phyloP scores from a whole-genome alignment of 768 basidiomycete species.

The Amanita rubescens region DNA sequence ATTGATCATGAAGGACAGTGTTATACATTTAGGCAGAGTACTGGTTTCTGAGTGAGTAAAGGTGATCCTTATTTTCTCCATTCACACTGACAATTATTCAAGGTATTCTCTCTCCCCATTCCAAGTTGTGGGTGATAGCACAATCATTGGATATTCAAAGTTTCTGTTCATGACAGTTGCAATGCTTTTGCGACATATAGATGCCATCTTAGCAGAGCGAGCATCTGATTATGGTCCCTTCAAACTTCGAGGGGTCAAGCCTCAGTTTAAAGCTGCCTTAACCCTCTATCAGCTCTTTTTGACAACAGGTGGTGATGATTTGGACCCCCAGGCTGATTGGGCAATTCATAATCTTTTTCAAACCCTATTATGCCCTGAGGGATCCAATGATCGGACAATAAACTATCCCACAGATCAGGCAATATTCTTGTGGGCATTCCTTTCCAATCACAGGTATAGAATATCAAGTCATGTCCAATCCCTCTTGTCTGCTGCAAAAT shows the following conservation, averaged over 20 bases:
- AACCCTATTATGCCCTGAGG: neutral
- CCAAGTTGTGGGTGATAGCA: neutral
- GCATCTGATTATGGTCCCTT: neutral
- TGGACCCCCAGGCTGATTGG: neutral
- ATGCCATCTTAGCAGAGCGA: neutral
- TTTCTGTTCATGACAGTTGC: neutral
- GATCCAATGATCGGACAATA: neutral
- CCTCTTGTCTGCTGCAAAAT: no score
- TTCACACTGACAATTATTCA: neutral
- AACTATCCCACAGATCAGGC: neutral
- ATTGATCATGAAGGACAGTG: neutral
- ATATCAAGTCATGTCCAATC: no score
- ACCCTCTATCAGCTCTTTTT: neutral
- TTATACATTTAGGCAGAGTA: neutral
- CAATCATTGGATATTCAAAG: neutral
- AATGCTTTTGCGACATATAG: neutral
- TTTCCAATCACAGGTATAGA: no score
- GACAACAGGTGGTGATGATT: neutral
- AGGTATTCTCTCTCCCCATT: neutral
- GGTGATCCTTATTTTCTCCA: neutral
- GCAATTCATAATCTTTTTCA: neutral
- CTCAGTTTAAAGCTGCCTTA: neutral
- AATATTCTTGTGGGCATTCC: no score
- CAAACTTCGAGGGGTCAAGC: neutral
- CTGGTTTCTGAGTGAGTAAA: neutral